A percentile compares a stretch with the other conserved stretches of the same genome.
These are phyloP conservation scores for Avena sativa DNA, from an alignment of 176 grass and related monocot species.

Conservation along the genomic window DNA sequence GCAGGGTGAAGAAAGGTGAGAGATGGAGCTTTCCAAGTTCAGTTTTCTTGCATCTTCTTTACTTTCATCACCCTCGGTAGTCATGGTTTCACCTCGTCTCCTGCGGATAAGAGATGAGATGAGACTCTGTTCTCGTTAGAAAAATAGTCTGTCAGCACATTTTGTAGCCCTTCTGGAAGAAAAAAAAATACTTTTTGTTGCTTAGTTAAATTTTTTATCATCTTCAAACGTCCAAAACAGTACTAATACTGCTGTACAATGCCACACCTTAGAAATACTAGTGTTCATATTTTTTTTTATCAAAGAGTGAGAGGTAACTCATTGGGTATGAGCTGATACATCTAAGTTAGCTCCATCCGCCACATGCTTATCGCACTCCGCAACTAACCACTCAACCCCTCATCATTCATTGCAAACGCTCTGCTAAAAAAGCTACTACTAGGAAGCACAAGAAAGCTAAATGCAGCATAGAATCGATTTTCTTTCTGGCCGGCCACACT, in stretches of 20 bases:
- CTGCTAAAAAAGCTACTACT: slow-evolving; percentile 20
- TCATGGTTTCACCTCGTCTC: not conserved
- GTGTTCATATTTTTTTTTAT: not conserved
- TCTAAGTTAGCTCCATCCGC: not conserved
- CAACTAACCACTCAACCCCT: slow-evolving; percentile 39
- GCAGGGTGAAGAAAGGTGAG: slow-evolving; percentile 67
- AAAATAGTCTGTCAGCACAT: slow-evolving; percentile 15
- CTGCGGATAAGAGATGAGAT: slow-evolving; percentile 16
- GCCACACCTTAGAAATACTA: not conserved
- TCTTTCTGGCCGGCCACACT: slow-evolving; percentile 33
- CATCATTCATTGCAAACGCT: slow-evolving; percentile 30
- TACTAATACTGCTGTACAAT: not conserved
- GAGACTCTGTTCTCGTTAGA: not conserved
- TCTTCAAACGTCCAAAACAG: slow-evolving; percentile 8
- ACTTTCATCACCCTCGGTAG: not conserved
- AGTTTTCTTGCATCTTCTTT: not conserved
- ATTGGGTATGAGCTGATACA: not conserved
- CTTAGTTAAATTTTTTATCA: slow-evolving; percentile 18
- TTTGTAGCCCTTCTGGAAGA: not conserved
- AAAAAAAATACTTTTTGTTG: not conserved
- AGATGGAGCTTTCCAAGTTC: not conserved
- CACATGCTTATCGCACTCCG: slow-evolving; percentile 43
- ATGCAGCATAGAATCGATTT: not conserved
- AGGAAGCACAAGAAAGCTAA: not conserved
- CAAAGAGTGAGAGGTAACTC: not conserved